Evolutionary conservation across 1,284 basidiomycete genomes (phyloP).

Genomic region (Melanopsichium pennsylvanicum): DNA sequence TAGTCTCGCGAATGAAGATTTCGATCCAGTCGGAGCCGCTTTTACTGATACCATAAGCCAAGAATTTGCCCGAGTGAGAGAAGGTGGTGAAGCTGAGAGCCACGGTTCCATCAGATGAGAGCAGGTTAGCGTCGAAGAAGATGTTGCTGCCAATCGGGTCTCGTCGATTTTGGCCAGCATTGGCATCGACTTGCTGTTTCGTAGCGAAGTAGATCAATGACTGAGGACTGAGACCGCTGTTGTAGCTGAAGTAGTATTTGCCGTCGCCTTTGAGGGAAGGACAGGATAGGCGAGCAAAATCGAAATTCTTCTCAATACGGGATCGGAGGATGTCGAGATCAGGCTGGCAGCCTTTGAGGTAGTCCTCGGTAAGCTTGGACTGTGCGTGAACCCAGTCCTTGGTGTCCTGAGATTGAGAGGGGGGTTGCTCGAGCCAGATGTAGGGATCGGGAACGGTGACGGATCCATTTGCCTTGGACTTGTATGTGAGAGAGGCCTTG

Average conservation of each 20-base stretch:
- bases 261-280: slow-evolving; percentile 59
- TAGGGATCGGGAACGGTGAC: slow-evolving; percentile 62
- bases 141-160: slow-evolving; percentile 56
- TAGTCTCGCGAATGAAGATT: slow-evolving; percentile 57
- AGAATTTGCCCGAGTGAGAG: slow-evolving; percentile 57
- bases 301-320: slow-evolving; percentile 56
- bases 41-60: slow-evolving; percentile 62
- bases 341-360: slow-evolving; percentile 50
- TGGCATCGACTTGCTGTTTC: slow-evolving; percentile 40
- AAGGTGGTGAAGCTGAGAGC: slow-evolving; percentile 56
- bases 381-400: slow-evolving; percentile 59
- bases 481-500: slow-evolving; percentile 50
- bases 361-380: slow-evolving; percentile 52
- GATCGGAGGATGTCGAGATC: slow-evolving; percentile 55
- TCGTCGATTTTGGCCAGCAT: slow-evolving; percentile 32
- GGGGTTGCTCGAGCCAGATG: slow-evolving; percentile 62
- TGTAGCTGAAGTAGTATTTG: slow-evolving; percentile 62
- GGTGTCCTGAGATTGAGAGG: slow-evolving; percentile 59
- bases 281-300: slow-evolving; percentile 59
- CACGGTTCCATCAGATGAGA: slow-evolving; percentile 60
- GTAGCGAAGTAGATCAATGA: slow-evolving; percentile 55
- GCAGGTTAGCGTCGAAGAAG: slow-evolving; percentile 62
- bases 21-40: slow-evolving; percentile 63
- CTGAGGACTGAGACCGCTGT: slow-evolving; percentile 62
- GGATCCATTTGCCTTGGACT: slow-evolving; percentile 49